Conservation (phyloP, 192 early-diverging fungal genomes). For the Funneliformis geosporum region DNA sequence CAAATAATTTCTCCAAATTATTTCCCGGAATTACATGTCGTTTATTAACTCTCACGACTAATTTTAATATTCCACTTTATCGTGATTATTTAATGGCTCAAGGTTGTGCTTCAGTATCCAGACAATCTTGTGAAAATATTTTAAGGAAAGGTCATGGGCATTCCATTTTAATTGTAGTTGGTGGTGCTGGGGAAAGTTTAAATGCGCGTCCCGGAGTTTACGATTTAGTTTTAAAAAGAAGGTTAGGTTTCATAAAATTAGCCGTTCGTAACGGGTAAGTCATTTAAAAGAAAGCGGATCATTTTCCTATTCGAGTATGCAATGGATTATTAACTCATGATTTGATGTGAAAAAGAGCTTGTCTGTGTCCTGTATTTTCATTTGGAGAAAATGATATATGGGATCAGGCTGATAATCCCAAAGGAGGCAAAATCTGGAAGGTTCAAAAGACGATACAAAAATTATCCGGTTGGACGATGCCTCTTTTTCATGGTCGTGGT, state of each 20-base stretch:
- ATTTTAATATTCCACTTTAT: slow-evolving; percentile 85
- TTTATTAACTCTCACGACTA: slow-evolving; percentile 79
- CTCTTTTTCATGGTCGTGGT: slow-evolving; percentile 84
- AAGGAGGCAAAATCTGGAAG: slow-evolving; percentile 64
- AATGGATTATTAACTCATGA: not conserved
- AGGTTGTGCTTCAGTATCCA: slow-evolving; percentile 76
- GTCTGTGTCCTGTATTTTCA: slow-evolving; percentile 83
- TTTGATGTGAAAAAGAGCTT: slow-evolving; percentile 44
- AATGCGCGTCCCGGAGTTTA: slow-evolving; percentile 62
- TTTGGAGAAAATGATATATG: slow-evolving; percentile 96
- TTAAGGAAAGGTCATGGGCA: slow-evolving; percentile 67
- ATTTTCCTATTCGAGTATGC: not conserved
- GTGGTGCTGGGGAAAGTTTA: slow-evolving; percentile 86
- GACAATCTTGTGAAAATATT: slow-evolving; percentile 75
- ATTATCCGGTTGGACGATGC: slow-evolving; percentile 68
- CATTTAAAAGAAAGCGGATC: not conserved
- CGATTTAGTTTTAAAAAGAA: slow-evolving; percentile 75
- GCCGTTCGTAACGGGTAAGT: slow-evolving; percentile 74
- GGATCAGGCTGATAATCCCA: slow-evolving; percentile 69
- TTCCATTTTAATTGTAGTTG: slow-evolving; percentile 83
- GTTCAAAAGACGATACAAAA: slow-evolving; percentile 76
- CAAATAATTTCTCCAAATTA: slow-evolving; percentile 65
- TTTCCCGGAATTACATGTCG: slow-evolving; percentile 82
- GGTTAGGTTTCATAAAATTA: slow-evolving; percentile 88
- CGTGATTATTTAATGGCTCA: slow-evolving; percentile 81